A percentile compares a stretch with the other conserved stretches of the same genome.
phyloP scores from a whole-genome alignment of 495 filamentous ascomycete species.

The Annulohypoxylon stygium region DNA sequence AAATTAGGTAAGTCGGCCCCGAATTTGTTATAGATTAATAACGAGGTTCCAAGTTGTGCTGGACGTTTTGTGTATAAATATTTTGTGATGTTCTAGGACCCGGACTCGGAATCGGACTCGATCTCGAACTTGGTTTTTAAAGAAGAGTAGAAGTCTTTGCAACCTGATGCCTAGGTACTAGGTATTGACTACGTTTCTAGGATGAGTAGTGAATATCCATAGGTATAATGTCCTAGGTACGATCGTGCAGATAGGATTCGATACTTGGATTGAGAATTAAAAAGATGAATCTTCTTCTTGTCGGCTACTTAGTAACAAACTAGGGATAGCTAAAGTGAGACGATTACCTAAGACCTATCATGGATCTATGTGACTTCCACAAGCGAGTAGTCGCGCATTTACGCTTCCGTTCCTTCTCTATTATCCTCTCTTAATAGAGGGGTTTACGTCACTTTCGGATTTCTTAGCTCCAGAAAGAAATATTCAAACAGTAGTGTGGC shows the following conservation, averaged over 20 bases:
- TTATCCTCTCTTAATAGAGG: conserved; percentile 1
- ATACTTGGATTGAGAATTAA: not conserved
- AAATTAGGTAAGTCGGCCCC: conserved; percentile 3
- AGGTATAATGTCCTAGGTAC: not conserved
- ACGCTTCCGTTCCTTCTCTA: conserved; percentile 16
- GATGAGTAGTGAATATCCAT: not conserved
- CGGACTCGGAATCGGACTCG: not conserved
- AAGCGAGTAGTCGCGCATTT: conserved; percentile 13
- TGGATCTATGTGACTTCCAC: not conserved
- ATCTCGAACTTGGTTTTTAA: not conserved
- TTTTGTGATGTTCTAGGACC: not conserved
- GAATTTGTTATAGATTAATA: conserved; percentile 2
- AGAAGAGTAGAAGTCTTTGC: not conserved
- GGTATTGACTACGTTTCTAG: not conserved
- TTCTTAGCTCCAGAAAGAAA: conserved; percentile 4
- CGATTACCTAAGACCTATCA: conserved; percentile 9
- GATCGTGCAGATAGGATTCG: not conserved
- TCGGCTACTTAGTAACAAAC: not conserved
- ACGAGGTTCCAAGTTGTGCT: not conserved
- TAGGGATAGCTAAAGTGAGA: conserved; percentile 3
- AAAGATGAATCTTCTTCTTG: conserved; percentile 2
- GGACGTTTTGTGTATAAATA: not conserved
- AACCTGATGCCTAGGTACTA: not conserved
- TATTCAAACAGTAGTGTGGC: conserved; percentile 27
- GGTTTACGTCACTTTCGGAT: conserved; percentile 35